Evolutionary conservation across 192 early-diverging fungal species (phyloP), one percentile per base, ranked within the genome.

Genomic region (Coemansia sp.): DNA sequence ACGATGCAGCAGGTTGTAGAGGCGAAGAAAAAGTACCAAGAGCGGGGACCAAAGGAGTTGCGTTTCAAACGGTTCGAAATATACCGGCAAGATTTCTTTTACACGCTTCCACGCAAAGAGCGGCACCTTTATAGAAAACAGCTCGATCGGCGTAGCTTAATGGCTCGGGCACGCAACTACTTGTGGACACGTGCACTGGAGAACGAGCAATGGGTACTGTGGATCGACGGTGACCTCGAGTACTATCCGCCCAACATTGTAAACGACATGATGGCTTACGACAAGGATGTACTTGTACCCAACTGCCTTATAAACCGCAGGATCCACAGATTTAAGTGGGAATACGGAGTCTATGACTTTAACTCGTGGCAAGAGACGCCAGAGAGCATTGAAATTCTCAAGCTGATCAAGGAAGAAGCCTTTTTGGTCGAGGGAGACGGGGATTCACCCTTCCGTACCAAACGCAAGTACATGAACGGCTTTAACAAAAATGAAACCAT

Each of bases 211-310:
- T 92, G 91, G 91, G 90, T 92, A 11, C 82, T 92, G 10, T 92
- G 91, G 91, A 76, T 92, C 5, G 91, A 92, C 47, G 88, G 86
- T 11, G 91, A 92, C 74, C 86, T 92, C 22, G 78, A 88, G 27
- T 85, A 87, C 64, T 92, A 91, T 46, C 87, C 91, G 9, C 80
- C 84, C 12, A 86, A 82, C 22, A 67, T 91, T 52, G 65, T 91
- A 20, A 75, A 79, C 36, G 86, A 90, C 36, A 66, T 92, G 71
- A 92, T 90, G 72, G 71, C 77, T 0, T 72, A 88, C 41, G 82
- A 90, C 70, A 92, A 89, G 54, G 91, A 92, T 68, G 81, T 92
- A 33, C 77, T 92, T 41, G 90, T 84, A 3, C 90, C 91, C 27
- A 89, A 90, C 69, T 89, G 88, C 36, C 75, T 89, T 27, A 72